Conservation (phyloP, 768 basidiomycete genomes). For the Cystofilobasidium ferigula region DNA sequence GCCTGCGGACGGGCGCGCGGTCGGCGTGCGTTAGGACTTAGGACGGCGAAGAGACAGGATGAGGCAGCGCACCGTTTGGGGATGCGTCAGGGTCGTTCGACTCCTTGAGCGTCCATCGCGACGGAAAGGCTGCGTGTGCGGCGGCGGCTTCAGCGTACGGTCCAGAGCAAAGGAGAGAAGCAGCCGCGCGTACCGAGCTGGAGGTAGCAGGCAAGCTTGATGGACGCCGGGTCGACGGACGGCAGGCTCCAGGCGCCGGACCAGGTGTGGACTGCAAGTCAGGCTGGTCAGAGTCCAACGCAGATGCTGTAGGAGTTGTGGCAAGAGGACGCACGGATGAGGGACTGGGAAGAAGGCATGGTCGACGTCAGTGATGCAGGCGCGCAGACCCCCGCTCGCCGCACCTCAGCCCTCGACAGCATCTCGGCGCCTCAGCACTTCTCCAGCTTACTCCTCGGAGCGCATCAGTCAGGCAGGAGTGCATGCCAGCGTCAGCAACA, state of each 20-base stretch:
- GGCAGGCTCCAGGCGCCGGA: slow-evolving; percentile 22
- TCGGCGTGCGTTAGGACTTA: neutral
- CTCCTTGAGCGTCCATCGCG: slow-evolving; percentile 16
- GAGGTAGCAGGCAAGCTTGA: slow-evolving; percentile 19
- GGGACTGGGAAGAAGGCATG: neutral
- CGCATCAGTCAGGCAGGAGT: too few relatives aligned
- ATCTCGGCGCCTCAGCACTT: too few relatives aligned
- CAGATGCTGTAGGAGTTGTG: neutral
- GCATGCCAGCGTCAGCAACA: too few relatives aligned
- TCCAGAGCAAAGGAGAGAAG: neutral
- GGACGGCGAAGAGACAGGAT: neutral
- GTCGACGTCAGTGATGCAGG: too few relatives aligned
- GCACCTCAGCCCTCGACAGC: too few relatives aligned
- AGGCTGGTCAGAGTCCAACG: neutral
- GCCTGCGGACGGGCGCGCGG: neutral
- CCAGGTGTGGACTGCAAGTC: slow-evolving; percentile 18
- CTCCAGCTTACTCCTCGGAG: too few relatives aligned
- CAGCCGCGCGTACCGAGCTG: slow-evolving; percentile 10
- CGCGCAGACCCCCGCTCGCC: too few relatives aligned
- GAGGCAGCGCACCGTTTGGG: slow-evolving; percentile 21
- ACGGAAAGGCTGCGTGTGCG: slow-evolving; percentile 13
- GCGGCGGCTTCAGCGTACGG: too few relatives aligned
- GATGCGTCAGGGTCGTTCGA: slow-evolving; percentile 24
- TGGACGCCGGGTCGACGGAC: slow-evolving; percentile 17
- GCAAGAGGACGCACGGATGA: neutral